phyloP scores from a whole-genome alignment of 768 basidiomycete genomes.

The Termitomyces sp. region DNA sequence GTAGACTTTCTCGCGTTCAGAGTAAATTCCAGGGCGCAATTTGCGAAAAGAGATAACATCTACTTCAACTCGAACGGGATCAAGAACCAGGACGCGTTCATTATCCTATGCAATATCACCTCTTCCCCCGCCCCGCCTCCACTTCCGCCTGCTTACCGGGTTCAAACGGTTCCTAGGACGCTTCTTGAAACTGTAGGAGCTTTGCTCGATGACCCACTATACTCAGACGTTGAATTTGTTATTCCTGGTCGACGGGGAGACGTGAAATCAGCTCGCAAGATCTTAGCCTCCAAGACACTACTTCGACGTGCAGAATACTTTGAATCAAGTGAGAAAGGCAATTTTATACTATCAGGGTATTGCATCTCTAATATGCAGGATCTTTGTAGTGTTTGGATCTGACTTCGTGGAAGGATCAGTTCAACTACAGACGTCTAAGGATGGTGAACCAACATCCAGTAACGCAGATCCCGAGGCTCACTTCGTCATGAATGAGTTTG shows the following conservation, averaged over 20 bases:
- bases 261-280: constrained; percentile 33
- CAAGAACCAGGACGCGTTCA: constrained; percentile 58
- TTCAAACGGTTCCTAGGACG: constrained; percentile 56
- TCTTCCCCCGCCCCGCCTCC: constrained; percentile 47
- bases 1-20: neutral
- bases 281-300: constrained; percentile 67
- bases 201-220: constrained; percentile 73
- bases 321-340: constrained; percentile 46
- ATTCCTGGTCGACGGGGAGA: constrained; percentile 42
- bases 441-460: constrained; percentile 13
- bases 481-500: constrained; percentile 37
- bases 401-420: constrained; percentile 57
- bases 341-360: neutral
- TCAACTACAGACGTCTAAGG: constrained; percentile 20
- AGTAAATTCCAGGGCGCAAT: constrained; percentile 54
- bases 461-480: constrained; percentile 20
- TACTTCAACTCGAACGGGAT: constrained; percentile 52
- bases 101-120: constrained; percentile 75
- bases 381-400: constrained; percentile 58
- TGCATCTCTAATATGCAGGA: neutral
- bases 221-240: constrained; percentile 82
- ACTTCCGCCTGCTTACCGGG: constrained; percentile 39
- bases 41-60: constrained; percentile 66
- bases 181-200: constrained; percentile 68
- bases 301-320: constrained; percentile 76